These are phyloP conservation scores for Paraglomus occultum DNA, from an alignment of 192 early-diverging fungal species.

Conservation along the genomic window DNA sequence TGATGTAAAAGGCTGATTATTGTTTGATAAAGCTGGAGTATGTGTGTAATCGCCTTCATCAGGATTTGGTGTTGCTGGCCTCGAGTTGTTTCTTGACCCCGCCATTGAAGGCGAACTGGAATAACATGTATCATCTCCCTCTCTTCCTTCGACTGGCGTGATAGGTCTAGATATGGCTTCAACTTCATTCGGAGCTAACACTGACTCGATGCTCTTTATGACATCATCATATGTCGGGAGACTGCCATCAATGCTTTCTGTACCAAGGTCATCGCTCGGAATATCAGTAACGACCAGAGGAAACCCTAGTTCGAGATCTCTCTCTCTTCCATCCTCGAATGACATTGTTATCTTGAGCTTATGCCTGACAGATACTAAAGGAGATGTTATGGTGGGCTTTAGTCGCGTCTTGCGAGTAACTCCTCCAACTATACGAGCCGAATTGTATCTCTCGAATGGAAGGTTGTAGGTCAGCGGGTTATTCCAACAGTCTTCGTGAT, in stretches of 20 bases:
- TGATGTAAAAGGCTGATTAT: background rate
- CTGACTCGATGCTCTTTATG: background rate
- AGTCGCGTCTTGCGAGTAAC: background rate
- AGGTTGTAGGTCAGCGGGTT: conserved; percentile 28
- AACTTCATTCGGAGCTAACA: no score
- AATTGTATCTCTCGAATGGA: conserved; percentile 5
- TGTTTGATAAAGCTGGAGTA: background rate
- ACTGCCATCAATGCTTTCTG: background rate
- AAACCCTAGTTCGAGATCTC: conserved; percentile 16
- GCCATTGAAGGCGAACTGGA: background rate
- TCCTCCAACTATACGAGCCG: background rate
- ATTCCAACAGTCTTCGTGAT: conserved; percentile 24
- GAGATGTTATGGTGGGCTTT: conserved; percentile 19
- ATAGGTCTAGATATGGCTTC: no score
- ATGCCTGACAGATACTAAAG: conserved; percentile 28
- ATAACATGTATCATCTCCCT: background rate
- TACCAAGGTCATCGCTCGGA: background rate
- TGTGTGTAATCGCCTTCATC: background rate
- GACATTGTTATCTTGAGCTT: conserved; percentile 10
- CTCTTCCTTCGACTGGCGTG: background rate
- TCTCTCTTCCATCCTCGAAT: conserved; percentile 13
- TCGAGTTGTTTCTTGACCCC: background rate
- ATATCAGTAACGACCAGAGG: conserved; percentile 19
- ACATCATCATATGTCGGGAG: conserved; percentile 29
- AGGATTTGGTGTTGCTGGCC: background rate